These are phyloP conservation scores for Limnomonas spitsbergensis DNA, from an alignment of 139 green algal species.

Conservation along the genomic window DNA sequence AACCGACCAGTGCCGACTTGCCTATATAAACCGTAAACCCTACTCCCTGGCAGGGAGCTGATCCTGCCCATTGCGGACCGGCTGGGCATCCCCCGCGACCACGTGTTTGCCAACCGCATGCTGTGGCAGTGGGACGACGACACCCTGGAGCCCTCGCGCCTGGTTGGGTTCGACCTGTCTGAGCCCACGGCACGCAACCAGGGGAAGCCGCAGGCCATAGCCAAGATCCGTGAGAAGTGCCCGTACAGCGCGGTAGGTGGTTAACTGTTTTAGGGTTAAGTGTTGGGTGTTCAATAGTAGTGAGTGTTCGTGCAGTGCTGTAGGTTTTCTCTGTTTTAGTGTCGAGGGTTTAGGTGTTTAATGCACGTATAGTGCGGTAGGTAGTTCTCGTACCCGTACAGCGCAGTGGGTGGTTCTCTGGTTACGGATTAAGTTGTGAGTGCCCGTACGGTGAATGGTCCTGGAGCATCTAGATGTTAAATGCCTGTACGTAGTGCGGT, in stretches of 20 bases:
- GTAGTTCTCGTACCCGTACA: no score
- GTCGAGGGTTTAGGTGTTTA: no score
- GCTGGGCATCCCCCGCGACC: conserved; percentile 59
- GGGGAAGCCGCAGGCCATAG: conserved; percentile 58
- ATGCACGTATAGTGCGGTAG: no score
- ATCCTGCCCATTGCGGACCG: conserved; percentile 38
- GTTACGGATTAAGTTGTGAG: no score
- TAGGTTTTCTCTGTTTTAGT: no score
- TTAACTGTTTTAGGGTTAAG: no score
- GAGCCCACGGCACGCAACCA: conserved; percentile 63
- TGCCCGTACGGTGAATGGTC: no score
- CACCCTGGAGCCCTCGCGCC: conserved; percentile 38
- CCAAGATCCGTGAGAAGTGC: conserved; percentile 42
- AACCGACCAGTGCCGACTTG: neutral
- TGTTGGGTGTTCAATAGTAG: no score
- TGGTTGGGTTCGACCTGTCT: conserved; percentile 65
- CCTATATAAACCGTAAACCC: neutral
- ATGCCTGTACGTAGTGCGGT: no score
- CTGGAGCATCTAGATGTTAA: no score
- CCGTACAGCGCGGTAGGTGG: conserved; percentile 64
- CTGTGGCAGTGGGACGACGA: conserved; percentile 43
- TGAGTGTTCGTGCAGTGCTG: no score
- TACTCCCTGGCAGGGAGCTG: neutral
- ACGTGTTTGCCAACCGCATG: conserved; percentile 78
- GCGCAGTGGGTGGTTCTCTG: no score